phyloP scores from a whole-genome alignment of 108 stramenopile genomes.

The Cyclotella sp. region DNA sequence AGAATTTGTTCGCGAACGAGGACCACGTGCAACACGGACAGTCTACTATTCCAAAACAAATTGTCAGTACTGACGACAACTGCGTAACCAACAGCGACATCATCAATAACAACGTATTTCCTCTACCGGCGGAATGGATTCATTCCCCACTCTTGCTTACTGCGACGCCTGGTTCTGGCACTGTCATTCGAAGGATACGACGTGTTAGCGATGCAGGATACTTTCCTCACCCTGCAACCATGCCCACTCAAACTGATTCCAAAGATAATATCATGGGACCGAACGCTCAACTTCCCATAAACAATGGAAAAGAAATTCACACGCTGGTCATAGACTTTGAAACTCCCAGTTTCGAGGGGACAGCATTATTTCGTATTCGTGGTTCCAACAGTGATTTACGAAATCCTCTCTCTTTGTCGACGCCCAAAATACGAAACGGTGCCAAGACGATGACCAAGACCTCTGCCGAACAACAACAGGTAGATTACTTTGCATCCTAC shows the following conservation, averaged over 20 bases:
- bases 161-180: conserved; percentile 44
- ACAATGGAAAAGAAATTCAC: conserved; percentile 39
- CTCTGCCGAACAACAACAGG: not conserved
- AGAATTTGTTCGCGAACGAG: not conserved
- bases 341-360: conserved; percentile 36
- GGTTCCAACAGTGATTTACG: not conserved
- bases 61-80: not conserved
- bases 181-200: conserved; percentile 33
- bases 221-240: conserved; percentile 11
- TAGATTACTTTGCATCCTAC: conserved; percentile 43
- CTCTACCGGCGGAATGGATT: conserved; percentile 32
- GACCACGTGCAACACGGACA: not conserved
- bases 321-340: conserved; percentile 49
- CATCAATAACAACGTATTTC: not conserved
- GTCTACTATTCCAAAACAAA: not conserved
- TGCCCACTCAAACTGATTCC: not conserved
- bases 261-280: not conserved
- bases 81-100: not conserved
- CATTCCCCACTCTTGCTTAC: conserved; percentile 34
- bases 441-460: not conserved
- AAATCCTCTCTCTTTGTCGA: no score
- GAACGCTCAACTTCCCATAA: conserved; percentile 38
- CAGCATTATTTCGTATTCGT: conserved; percentile 49
- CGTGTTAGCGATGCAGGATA: conserved; percentile 26
- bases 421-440: no score